Evolutionary conservation across 2,329 filamentous ascomycete species (phyloP).

Genomic region (Apiospora aurea): DNA sequence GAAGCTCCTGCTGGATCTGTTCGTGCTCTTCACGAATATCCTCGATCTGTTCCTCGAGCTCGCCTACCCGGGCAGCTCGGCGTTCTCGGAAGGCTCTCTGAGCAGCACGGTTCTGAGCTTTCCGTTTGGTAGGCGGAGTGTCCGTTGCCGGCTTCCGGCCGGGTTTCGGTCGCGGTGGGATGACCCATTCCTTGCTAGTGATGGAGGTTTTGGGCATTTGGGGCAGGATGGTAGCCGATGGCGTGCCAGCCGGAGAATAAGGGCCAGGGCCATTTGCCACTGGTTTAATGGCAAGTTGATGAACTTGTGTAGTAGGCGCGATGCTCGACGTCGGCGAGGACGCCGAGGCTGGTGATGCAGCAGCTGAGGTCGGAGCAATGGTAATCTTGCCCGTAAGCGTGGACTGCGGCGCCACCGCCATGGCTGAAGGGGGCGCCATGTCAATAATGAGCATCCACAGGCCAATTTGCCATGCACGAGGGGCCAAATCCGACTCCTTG

Average conservation of each 20-base stretch:
- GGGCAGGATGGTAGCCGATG: conserved; percentile 48
- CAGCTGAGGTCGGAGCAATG: conserved; percentile 38
- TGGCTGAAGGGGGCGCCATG: conserved; percentile 37
- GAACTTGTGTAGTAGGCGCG: conserved; percentile 27
- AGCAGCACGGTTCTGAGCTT: conserved; percentile 91
- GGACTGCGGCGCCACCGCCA: conserved; percentile 32
- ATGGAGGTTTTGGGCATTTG: conserved; percentile 62
- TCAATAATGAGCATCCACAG: not conserved
- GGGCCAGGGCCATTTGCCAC: conserved; percentile 29
- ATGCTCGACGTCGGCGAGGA: conserved; percentile 33
- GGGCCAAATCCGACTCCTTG: not conserved
- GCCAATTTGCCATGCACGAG: conserved; percentile 6
- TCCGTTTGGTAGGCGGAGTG: conserved; percentile 89
- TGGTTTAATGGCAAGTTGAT: conserved; percentile 41
- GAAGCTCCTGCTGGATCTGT: conserved; percentile 63
- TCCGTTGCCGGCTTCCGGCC: conserved; percentile 94
- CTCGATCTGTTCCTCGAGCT: conserved; percentile 72
- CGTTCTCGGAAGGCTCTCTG: conserved; percentile 91
- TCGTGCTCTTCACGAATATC: conserved; percentile 65
- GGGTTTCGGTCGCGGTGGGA: conserved; percentile 85
- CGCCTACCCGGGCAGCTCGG: conserved; percentile 82
- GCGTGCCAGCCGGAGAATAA: conserved; percentile 56
- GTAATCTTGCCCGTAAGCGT: conserved; percentile 37
- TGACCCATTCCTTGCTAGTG: conserved; percentile 85
- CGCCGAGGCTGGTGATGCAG: conserved; percentile 39